A percentile compares a stretch with the other conserved stretches of the same genome.
Evolutionary conservation across 805 yeast species (phyloP).

Genomic region (Phaffomyces thermotolerans): DNA sequence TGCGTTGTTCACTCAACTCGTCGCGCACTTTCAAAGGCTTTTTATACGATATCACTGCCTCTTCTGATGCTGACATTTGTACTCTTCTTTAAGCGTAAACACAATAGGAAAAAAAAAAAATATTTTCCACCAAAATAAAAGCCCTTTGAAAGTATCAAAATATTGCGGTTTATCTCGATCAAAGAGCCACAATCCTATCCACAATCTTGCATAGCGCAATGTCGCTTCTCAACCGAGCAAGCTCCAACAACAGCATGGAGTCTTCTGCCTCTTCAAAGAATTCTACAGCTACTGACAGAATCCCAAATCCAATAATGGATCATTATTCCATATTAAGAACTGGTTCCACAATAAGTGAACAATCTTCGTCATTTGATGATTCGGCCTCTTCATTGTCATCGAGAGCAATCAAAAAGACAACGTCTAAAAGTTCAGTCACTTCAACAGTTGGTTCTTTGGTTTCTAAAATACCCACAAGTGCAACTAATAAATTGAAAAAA

Average conservation of each 20-base stretch:
- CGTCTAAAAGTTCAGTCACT: constrained; percentile 12
- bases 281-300: neutral
- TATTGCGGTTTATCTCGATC: too few species aligned
- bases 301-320: constrained; percentile 11
- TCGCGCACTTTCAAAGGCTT: constrained; percentile 19
- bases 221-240: constrained; percentile 8
- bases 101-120: neutral
- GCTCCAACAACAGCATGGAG: neutral
- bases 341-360: constrained; percentile 7
- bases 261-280: neutral
- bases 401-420: constrained; percentile 10
- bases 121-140: too few species aligned
- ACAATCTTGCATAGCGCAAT: neutral
- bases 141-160: too few species aligned
- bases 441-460: constrained; percentile 6
- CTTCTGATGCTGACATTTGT: constrained; percentile 1
- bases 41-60: constrained; percentile 17
- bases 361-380: constrained; percentile 8
- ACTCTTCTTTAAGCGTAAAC: neutral
- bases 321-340: constrained; percentile 16
- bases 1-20: constrained; percentile 24
- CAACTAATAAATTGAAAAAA: constrained; percentile 11
- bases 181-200: neutral
- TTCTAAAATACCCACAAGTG: constrained; percentile 7
- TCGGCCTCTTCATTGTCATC: constrained; percentile 2